Base-by-base conservation (phyloP, 2,329 filamentous ascomycete genomes). In the Sporothrix euskadiensis region DNA sequence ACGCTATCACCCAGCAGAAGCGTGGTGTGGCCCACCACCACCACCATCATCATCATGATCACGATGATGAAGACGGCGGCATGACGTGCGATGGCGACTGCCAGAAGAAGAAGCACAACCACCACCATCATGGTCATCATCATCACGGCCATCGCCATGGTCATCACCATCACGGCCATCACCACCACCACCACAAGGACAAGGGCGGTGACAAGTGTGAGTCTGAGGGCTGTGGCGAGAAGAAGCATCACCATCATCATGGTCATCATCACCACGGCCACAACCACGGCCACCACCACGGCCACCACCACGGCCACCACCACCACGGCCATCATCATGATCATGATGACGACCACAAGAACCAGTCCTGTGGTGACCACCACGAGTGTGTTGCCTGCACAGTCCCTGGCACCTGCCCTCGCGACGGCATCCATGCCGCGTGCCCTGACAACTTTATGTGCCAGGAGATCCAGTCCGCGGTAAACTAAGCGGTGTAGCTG, bases 341-440 rank as follows among this genome's bases (percentile, higher is more conserved):
- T 30, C 7, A 69, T 16, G 71, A 72, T n/a, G 68, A 75, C 52
- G 52, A 54, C 19, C 74, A 74, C 39, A n/a, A 66, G 26, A 49
- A 71, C 61, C 44, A 47, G 61, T 30, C 39, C 4, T 66, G 61
- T 6, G 61, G 61, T 19, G 61, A 68, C 16, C 75, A 78, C 4
- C 76, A 78, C 44, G 77, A 78, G 3, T 79, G 80, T 32, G 70
- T 73, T 9, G 47, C 65, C 19, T 75, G 75, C 35, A 69, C 68
- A 3, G 49, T 41, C 12, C 72, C 72, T 4, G 72, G 59, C 8
- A 49, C 69, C 19, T 76, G 75, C 61, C 52, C 73, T 3, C 47
- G n/a, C 9, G 41, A 74, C 41, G 73, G 75, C 52, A 71, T 65
- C 32, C 71, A 75, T 35, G 52, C 49, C 8, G 10, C n/a, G 19